These are phyloP conservation scores for Nannochloropsis gaditana DNA, from an alignment of 108 stramenopile genomes.

Conservation along the genomic window DNA sequence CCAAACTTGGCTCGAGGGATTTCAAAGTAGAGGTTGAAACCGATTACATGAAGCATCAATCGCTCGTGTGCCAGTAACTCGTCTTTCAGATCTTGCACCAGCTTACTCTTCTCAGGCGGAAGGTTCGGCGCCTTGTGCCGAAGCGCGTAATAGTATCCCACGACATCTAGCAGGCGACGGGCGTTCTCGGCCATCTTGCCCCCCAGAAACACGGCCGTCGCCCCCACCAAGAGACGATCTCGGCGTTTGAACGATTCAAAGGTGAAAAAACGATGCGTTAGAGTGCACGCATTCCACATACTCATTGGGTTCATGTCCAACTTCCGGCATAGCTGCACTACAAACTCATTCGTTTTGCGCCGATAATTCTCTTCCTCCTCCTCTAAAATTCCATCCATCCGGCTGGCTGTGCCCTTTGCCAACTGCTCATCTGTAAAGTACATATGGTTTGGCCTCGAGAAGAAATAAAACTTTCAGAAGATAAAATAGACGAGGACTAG, in stretches of 20 bases:
- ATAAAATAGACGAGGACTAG: no score
- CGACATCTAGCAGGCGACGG: neutral
- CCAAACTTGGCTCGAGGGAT: constrained; percentile 19
- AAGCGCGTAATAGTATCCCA: neutral
- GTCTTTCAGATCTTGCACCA: constrained; percentile 7
- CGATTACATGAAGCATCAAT: neutral
- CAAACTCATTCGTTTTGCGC: constrained; percentile 20
- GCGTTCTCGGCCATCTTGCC: constrained; percentile 19
- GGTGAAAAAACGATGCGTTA: constrained; percentile 6
- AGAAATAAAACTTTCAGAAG: no score
- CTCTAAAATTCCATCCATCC: neutral
- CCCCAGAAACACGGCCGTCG: constrained; percentile 6
- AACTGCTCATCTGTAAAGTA: neutral
- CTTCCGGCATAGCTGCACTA: constrained; percentile 19
- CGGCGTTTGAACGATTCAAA: constrained; percentile 19
- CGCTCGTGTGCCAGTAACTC: neutral
- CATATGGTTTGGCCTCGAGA: neutral
- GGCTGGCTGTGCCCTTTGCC: constrained; percentile 7
- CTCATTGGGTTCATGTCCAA: constrained; percentile 17
- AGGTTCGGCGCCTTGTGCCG: constrained; percentile 5
- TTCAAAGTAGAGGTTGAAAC: constrained; percentile 2
- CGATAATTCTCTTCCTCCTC: constrained; percentile 19
- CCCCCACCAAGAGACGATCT: neutral
- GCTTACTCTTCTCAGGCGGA: neutral
- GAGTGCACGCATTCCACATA: neutral